Percentiles rank a stretch among this genome's conserved stretches.
phyloP scores from a whole-genome alignment of 257 asterid genomes.

The Penstemon barbatus region DNA sequence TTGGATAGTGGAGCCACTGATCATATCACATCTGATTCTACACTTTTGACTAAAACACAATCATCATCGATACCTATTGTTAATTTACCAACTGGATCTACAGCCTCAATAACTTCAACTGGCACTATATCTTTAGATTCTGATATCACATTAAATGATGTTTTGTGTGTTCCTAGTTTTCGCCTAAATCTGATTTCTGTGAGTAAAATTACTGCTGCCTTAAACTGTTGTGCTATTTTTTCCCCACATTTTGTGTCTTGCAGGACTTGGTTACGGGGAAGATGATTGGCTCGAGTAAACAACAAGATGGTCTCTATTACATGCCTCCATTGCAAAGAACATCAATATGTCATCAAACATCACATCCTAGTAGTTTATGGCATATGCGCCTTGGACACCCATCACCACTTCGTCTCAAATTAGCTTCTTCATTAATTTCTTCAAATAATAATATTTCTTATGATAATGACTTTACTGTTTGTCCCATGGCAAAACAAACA shows the following conservation, averaged over 20 bases:
- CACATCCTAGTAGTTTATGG: not conserved
- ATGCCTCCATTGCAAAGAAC: too few species aligned
- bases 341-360: not conserved
- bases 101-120: not conserved
- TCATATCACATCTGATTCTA: not conserved
- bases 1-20: slow-evolving; percentile 16
- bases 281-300: slow-evolving; percentile 17
- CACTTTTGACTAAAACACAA: not conserved
- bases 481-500: slow-evolving; percentile 7
- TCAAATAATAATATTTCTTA: not conserved
- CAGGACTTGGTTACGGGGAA: slow-evolving; percentile 21
- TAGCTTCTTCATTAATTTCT: not conserved
- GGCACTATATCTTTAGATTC: not conserved
- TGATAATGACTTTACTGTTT: not conserved
- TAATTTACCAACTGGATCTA: not conserved
- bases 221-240: not conserved
- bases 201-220: slow-evolving; percentile 2
- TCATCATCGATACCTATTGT: not conserved
- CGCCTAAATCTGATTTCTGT: not conserved
- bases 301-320: not conserved
- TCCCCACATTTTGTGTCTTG: slow-evolving; percentile 7
- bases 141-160: not conserved
- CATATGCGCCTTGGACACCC: not conserved
- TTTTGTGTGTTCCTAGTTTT: slow-evolving; percentile 13
- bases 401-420: not conserved